Evolutionary conservation across 1,139 yeast species (phyloP).

Genomic region (Yamadazyma spencermartinsiae): DNA sequence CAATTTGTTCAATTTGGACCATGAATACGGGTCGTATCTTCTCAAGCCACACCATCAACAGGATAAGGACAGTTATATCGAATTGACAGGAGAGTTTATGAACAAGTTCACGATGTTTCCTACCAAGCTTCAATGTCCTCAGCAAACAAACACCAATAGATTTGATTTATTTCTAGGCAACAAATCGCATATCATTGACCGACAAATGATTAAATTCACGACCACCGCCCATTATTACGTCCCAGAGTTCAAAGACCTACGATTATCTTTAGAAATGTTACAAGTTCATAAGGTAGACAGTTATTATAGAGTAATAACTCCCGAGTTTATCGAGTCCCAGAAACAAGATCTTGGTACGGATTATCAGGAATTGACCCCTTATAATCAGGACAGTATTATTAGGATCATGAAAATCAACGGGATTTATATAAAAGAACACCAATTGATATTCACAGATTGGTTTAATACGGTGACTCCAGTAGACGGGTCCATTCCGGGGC

Average conservation of each 20-base stretch:
- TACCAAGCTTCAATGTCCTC: conserved; percentile 23
- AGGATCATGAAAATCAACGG: conserved; percentile 41
- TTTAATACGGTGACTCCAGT: conserved; percentile 1
- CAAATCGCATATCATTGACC: conserved; percentile 18
- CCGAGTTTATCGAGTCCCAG: conserved; percentile 21
- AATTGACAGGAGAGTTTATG: conserved; percentile 30
- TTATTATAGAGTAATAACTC: conserved; percentile 23
- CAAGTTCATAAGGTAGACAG: conserved; percentile 33
- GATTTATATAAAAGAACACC: conserved; percentile 19
- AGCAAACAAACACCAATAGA: conserved; percentile 26
- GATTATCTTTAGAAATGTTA: conserved; percentile 41
- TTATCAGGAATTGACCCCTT: conserved; percentile 4
- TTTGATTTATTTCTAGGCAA: conserved; percentile 38
- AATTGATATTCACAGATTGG: conserved; percentile 2
- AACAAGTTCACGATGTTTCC: conserved; percentile 29
- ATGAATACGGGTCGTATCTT: conserved; percentile 31
- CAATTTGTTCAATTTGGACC: conserved; percentile 43
- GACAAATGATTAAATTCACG: conserved; percentile 26
- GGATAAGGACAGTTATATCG: conserved; percentile 34
- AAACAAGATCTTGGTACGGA: background rate
- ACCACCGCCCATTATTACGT: conserved; percentile 34
- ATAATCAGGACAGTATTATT: conserved; percentile 16
- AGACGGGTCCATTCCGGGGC: conserved; percentile 2
- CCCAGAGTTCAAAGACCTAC: conserved; percentile 32
- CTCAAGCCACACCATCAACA: conserved; percentile 36